phyloP scores from a whole-genome alignment of 345 rosid species.

The Ceriops decandra region DNA sequence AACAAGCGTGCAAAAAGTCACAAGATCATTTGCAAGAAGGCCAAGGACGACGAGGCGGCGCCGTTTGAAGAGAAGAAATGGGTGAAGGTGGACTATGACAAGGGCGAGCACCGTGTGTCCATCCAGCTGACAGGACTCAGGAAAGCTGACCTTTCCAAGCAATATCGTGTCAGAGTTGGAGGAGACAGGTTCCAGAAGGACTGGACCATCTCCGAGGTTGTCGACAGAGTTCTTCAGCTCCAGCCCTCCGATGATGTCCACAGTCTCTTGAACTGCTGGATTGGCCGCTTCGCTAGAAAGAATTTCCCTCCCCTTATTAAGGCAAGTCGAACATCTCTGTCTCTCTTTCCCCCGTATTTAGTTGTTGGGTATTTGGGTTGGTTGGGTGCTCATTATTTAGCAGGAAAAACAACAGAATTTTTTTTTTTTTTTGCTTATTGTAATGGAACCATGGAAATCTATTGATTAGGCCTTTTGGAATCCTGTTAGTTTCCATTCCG shows the following conservation, averaged over 20 bases:
- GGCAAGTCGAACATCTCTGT: conserved; percentile 19
- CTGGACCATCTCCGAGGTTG: conserved; percentile 77
- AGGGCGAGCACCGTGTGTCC: conserved; percentile 57
- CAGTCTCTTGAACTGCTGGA: conserved; percentile 70
- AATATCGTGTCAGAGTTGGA: conserved; percentile 51
- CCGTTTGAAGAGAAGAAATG: conserved; percentile 52
- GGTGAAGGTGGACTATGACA: conserved; percentile 72
- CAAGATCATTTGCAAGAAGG: conserved; percentile 29
- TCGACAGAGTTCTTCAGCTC: conserved; percentile 49
- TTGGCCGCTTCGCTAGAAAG: conserved; percentile 76
- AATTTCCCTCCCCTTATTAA: conserved; percentile 68
- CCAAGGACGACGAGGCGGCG: conserved; percentile 19
- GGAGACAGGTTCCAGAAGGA: conserved; percentile 82
- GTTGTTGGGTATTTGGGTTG: background rate
- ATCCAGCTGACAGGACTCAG: conserved; percentile 58
- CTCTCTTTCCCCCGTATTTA: background rate
- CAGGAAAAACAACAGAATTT: no score
- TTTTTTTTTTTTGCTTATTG: no score
- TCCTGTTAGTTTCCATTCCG: no score
- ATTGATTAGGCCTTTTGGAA: no score
- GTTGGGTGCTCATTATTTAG: no score
- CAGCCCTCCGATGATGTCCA: conserved; percentile 53
- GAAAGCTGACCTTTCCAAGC: conserved; percentile 58
- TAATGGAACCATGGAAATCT: no score
- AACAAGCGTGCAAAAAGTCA: background rate